Conservation (phyloP, 257 asterid species). For the Nemophila menziesii region DNA sequence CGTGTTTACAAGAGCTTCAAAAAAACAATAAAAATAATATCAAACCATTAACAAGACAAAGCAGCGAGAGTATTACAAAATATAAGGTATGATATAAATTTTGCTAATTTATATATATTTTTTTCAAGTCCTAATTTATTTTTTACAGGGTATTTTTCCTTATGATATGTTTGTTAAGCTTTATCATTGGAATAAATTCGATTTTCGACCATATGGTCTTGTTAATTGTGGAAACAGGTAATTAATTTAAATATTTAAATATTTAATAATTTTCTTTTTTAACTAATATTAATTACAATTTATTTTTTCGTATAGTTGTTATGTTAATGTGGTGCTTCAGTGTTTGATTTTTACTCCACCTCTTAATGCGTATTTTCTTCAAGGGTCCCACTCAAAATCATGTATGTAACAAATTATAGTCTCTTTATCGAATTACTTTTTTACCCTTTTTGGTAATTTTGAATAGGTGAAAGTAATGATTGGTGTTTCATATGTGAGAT, state of each 20-base stretch:
- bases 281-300: too few relatives aligned
- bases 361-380: slow-evolving; percentile 69
- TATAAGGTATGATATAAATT: slow-evolving; percentile 25
- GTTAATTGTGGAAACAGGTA: slow-evolving; percentile 87
- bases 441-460: slow-evolving; percentile 11
- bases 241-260: too few relatives aligned
- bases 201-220: slow-evolving; percentile 59
- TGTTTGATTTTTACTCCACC: slow-evolving; percentile 81
- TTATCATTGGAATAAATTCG: slow-evolving; percentile 52
- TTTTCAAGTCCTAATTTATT: neutral
- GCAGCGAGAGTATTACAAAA: slow-evolving; percentile 25
- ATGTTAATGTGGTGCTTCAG: slow-evolving; percentile 80
- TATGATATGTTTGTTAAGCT: slow-evolving; percentile 73
- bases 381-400: slow-evolving; percentile 60
- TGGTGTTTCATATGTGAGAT: slow-evolving; percentile 85
- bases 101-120: slow-evolving; percentile 10
- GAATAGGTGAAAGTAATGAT: slow-evolving; percentile 48
- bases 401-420: slow-evolving; percentile 33
- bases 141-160: slow-evolving; percentile 55
- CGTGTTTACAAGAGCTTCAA: slow-evolving; percentile 20
- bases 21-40: slow-evolving; percentile 21
- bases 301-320: slow-evolving; percentile 90
- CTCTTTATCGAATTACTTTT: neutral
- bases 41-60: slow-evolving; percentile 21
- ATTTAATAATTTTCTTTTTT: too few relatives aligned